Evolutionary conservation across 176 grass and related monocot species (phyloP), one percentile per base, ranked within the genome.

Genomic region (Rhipidocladum racemiflorum): DNA sequence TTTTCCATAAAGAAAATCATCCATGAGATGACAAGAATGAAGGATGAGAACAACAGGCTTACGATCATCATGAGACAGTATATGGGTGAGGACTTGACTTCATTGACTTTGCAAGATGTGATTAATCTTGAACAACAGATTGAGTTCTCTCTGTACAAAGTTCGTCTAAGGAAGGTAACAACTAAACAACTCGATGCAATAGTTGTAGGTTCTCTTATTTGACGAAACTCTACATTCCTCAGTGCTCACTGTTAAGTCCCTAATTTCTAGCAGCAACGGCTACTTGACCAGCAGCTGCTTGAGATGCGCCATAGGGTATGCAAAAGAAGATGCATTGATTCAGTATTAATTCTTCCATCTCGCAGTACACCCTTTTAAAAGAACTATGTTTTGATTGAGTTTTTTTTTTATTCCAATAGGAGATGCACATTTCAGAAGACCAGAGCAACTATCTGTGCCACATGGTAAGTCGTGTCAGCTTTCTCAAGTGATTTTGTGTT

Each of bases 1-100:
- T 79, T 79, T 43, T 35, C 23, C 49, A 10, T 77, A 45, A 70
- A 94, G 89, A 88, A 89, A 87, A 84, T 89, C 62, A 81, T 89
- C 78, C 82, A 85, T 23, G 92, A 94, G 81, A 94, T 87, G 72
- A 84, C 84, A 48, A 88, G 81, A 38, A 92, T 92, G 92, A 92
- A 94, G 71, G 89, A 87, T 27, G 92, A 94, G 72, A 79, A 77
- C 70, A 90, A 80, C 76, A 91, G 82, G 73, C 89, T 94, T 1
- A 83, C 61, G 77, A 49, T 69, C 68, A 81, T 89, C 55, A 85
- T 91, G 89, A 45, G 68, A 9, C 87, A 82, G 62, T 91, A 85
- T 49, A 84, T 81, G 55, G 86, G 86, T 1, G 84, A 94, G 36
- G 87, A 94, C 65, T 81, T 92, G 81, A 48, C 44, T 1, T 79